phyloP scores from a whole-genome alignment of 2,329 filamentous ascomycete genomes.

The Pochonia chlamydosporia region DNA sequence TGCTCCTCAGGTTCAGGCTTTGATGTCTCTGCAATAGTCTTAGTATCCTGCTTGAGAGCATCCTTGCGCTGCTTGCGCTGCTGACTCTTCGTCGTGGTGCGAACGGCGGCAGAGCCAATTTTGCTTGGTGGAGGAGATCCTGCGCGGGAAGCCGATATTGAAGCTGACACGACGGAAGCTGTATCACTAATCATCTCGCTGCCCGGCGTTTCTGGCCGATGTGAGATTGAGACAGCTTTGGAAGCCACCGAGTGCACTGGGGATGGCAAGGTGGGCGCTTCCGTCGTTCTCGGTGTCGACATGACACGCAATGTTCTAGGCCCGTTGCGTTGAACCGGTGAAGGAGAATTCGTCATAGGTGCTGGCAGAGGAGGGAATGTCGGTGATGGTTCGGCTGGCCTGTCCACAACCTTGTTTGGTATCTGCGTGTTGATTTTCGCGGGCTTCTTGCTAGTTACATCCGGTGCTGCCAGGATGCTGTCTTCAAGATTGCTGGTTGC shows the following conservation, averaged over 20 bases:
- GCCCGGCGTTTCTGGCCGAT: constrained; percentile 64
- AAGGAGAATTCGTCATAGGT: constrained; percentile 36
- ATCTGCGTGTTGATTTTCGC: neutral
- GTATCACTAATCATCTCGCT: constrained; percentile 75
- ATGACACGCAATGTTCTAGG: constrained; percentile 62
- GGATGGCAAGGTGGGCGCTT: constrained; percentile 39
- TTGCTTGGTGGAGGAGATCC: constrained; percentile 62
- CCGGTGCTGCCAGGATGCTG: neutral
- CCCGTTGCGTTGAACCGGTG: constrained; percentile 44
- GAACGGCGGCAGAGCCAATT: constrained; percentile 63
- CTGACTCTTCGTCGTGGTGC: constrained; percentile 70
- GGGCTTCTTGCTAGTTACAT: neutral
- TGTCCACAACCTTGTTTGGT: constrained; percentile 1
- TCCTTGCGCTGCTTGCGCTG: constrained; percentile 72
- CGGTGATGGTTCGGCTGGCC: constrained; percentile 21
- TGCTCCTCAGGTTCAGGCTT: constrained; percentile 51
- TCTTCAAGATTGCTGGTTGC: constrained; percentile 14
- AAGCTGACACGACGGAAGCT: constrained; percentile 67
- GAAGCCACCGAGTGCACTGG: constrained; percentile 22
- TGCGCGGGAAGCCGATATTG: constrained; percentile 61
- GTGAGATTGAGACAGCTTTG: constrained; percentile 22
- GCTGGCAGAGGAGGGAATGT: constrained; percentile 47
- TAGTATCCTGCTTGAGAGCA: constrained; percentile 57
- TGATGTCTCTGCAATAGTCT: constrained; percentile 43
- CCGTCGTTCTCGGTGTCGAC: constrained; percentile 51